These are phyloP conservation scores for Monilinia fructigena DNA, from an alignment of 2,329 filamentous ascomycete genomes.

Conservation along the genomic window DNA sequence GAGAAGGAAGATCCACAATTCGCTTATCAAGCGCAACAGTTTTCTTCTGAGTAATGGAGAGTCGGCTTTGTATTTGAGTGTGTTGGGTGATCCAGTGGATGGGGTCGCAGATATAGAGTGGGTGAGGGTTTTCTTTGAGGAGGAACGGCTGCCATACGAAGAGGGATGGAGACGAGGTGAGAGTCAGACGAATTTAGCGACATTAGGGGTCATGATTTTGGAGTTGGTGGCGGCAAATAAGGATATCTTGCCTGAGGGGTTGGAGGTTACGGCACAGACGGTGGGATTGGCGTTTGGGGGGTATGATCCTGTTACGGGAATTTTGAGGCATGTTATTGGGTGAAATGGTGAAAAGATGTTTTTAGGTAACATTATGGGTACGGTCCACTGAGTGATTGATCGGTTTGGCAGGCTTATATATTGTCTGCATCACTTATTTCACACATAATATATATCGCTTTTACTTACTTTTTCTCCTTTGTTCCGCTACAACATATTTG, in stretches of 20 bases:
- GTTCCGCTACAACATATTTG: no score
- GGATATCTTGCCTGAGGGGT: not conserved
- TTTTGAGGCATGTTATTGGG: not conserved
- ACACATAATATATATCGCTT: no score
- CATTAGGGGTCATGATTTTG: slow-evolving; percentile 72
- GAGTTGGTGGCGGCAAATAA: slow-evolving; percentile 55
- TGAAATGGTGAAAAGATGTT: not conserved
- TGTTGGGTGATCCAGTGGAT: slow-evolving; percentile 1
- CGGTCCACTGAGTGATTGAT: no score
- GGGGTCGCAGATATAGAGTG: not conserved
- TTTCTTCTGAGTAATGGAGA: slow-evolving; percentile 3
- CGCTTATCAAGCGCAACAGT: not conserved
- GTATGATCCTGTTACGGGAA: not conserved
- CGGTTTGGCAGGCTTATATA: not conserved
- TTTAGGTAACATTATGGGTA: not conserved
- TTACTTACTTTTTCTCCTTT: no score
- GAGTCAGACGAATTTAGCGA: slow-evolving; percentile 53
- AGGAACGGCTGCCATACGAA: slow-evolving; percentile 16
- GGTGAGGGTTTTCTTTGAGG: slow-evolving; percentile 8
- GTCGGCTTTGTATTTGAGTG: slow-evolving; percentile 1
- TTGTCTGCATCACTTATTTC: no score
- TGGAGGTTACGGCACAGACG: slow-evolving; percentile 7
- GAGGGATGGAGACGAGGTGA: slow-evolving; percentile 45
- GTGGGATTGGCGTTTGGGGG: slow-evolving; percentile 5
- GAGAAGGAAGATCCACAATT: not conserved